phyloP scores from a whole-genome alignment of 1,139 yeast genomes.

The Arxiozyma slooffiae region DNA sequence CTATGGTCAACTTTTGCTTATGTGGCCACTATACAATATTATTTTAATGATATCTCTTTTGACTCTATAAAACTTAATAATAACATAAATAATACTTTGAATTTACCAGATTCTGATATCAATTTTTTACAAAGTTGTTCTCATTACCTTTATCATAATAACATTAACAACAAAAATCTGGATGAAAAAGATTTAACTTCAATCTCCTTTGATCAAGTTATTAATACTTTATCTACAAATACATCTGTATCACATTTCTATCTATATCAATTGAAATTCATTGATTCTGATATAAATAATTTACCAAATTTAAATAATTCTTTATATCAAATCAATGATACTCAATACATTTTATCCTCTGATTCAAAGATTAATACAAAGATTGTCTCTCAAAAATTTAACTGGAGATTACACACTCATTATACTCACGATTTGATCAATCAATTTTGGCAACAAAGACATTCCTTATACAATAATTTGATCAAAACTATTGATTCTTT shows the following conservation, averaged over 20 bases:
- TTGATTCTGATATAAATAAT: not conserved
- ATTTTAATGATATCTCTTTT: conserved; percentile 36
- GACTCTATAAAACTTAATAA: conserved; percentile 5
- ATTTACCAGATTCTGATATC: not conserved
- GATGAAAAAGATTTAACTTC: conserved; percentile 16
- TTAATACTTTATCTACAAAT: conserved; percentile 16
- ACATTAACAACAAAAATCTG: conserved; percentile 14
- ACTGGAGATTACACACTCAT: conserved; percentile 41
- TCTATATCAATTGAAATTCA: conserved; percentile 12
- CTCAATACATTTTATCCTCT: conserved; percentile 21
- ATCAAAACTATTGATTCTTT: not conserved
- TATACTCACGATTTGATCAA: not conserved
- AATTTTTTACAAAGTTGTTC: conserved; percentile 18
- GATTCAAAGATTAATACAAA: conserved; percentile 14
- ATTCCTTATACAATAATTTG: not conserved
- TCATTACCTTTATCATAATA: conserved; percentile 9
- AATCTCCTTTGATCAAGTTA: conserved; percentile 10
- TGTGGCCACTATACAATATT: conserved; percentile 71
- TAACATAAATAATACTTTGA: not conserved
- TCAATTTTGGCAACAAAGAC: not conserved
- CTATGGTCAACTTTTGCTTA: conserved; percentile 75
- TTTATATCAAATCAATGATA: conserved; percentile 16
- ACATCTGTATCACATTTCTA: conserved; percentile 23
- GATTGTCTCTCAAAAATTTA: conserved; percentile 36
- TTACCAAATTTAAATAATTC: conserved; percentile 19